Conservation (phyloP, 2,329 filamentous ascomycete species). For the Periconia digitata region DNA sequence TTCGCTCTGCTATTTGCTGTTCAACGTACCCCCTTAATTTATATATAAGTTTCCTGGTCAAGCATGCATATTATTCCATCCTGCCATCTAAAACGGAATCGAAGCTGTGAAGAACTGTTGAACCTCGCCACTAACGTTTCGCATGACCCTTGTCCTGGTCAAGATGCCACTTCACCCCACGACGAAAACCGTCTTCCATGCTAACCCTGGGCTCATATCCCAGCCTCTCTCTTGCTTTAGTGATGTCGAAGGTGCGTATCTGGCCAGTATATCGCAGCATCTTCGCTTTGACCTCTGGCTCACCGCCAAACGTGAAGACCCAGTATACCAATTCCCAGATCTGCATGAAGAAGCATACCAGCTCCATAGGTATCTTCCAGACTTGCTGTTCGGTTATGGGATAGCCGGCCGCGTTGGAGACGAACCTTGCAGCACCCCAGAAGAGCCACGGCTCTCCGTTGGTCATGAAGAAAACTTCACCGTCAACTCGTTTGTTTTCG, state of each 20-base stretch:
- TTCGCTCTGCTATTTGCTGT: too few relatives aligned
- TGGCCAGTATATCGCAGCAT: slow-evolving; percentile 12
- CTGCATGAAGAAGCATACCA: slow-evolving; percentile 5
- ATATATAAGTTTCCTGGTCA: too few relatives aligned
- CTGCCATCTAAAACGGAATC: too few relatives aligned
- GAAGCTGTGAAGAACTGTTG: too few relatives aligned
- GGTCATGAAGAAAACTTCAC: slow-evolving; percentile 22
- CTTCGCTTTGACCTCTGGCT: slow-evolving; percentile 7
- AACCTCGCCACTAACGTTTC: too few relatives aligned
- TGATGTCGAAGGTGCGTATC: slow-evolving; percentile 15
- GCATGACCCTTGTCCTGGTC: slow-evolving; percentile 3
- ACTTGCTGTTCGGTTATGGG: slow-evolving; percentile 15
- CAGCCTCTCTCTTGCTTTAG: slow-evolving; percentile 17
- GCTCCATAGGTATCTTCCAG: slow-evolving; percentile 8
- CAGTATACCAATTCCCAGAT: slow-evolving; percentile 9
- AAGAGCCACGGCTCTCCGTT: slow-evolving; percentile 20
- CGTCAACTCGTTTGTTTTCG: slow-evolving; percentile 11
- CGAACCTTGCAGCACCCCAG: slow-evolving; percentile 13
- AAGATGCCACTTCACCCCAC: slow-evolving; percentile 4
- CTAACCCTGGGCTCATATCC: slow-evolving; percentile 15
- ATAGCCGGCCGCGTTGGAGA: slow-evolving; percentile 11
- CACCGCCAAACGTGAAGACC: slow-evolving; percentile 10
- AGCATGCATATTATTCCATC: too few relatives aligned
- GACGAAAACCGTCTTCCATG: slow-evolving; percentile 14
- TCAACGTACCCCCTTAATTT: too few relatives aligned